phyloP scores from a whole-genome alignment of 306 rosid species.

The Gleditsia sinensis region DNA sequence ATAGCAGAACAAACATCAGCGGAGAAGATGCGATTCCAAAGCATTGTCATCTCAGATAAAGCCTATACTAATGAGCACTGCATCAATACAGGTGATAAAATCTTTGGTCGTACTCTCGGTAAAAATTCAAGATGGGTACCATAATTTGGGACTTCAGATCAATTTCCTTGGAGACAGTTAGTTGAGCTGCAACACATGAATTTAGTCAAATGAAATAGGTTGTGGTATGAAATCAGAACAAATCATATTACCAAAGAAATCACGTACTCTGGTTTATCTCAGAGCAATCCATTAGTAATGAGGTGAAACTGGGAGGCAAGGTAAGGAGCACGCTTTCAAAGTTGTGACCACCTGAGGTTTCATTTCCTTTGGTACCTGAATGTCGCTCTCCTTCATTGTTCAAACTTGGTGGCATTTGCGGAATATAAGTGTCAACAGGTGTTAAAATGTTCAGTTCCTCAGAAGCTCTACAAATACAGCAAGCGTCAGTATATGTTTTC shows the following conservation, averaged over 20 bases:
- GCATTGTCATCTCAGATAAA: conserved; percentile 20
- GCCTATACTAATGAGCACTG: conserved; percentile 24
- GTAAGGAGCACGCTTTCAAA: conserved; percentile 49
- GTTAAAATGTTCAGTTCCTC: conserved; percentile 49
- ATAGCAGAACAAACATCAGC: conserved; percentile 11
- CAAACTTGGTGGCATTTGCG: conserved; percentile 54
- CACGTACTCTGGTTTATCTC: conserved; percentile 54
- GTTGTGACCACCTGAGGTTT: conserved; percentile 33
- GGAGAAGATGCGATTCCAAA: conserved; percentile 25
- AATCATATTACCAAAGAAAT: background rate
- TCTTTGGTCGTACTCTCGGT: background rate
- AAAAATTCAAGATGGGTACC: conserved; percentile 49
- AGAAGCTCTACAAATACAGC: conserved; percentile 51
- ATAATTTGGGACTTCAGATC: conserved; percentile 67
- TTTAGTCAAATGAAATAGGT: conserved; percentile 35
- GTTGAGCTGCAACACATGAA: conserved; percentile 49
- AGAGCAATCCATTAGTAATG: conserved; percentile 56
- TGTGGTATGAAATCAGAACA: conserved; percentile 29
- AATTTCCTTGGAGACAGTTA: conserved; percentile 45
- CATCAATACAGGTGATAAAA: conserved; percentile 11
- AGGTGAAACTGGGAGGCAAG: conserved; percentile 83
- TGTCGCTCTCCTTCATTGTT: conserved; percentile 39
- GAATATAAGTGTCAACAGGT: conserved; percentile 51
- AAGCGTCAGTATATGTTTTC: conserved; percentile 34
- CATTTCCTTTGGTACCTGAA: conserved; percentile 43